Evolutionary conservation across 345 rosid genomes (phyloP).

Genomic region (Atalantia buxifolia): DNA sequence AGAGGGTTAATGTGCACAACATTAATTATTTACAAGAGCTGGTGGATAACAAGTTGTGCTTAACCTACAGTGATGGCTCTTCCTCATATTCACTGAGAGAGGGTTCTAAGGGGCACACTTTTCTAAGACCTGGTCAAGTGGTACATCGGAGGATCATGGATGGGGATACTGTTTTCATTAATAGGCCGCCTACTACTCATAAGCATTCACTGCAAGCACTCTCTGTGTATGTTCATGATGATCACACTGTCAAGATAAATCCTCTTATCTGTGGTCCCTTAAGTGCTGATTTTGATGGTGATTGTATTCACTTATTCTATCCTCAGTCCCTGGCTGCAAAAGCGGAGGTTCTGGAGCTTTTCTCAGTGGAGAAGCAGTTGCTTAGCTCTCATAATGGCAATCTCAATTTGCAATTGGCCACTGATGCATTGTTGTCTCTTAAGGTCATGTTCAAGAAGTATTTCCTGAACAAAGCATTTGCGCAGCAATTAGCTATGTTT

Average conservation of each 20-base stretch:
- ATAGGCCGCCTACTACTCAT: slow-evolving; percentile 96
- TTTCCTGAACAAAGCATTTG: slow-evolving; percentile 47
- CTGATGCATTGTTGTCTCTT: slow-evolving; percentile 71
- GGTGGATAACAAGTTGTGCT: slow-evolving; percentile 70
- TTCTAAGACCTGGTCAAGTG: slow-evolving; percentile 73
- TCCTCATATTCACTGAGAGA: slow-evolving; percentile 76
- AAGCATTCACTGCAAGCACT: slow-evolving; percentile 94
- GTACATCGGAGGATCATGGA: slow-evolving; percentile 90
- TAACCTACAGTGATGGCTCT: slow-evolving; percentile 74
- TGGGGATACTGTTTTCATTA: slow-evolving; percentile 86
- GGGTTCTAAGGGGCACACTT: slow-evolving; percentile 88
- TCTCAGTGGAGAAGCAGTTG: slow-evolving; percentile 88
- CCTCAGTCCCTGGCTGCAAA: slow-evolving; percentile 91
- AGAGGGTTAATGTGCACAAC: slow-evolving; percentile 74
- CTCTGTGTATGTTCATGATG: slow-evolving; percentile 85
- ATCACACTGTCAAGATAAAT: slow-evolving; percentile 89
- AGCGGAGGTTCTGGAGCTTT: slow-evolving; percentile 92
- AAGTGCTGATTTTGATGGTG: slow-evolving; percentile 98
- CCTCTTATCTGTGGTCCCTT: slow-evolving; percentile 90
- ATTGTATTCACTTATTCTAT: slow-evolving; percentile 87
- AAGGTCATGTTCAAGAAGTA: slow-evolving; percentile 53
- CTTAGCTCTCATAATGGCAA: slow-evolving; percentile 90
- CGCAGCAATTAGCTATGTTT: slow-evolving; percentile 79
- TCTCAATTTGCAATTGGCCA: slow-evolving; percentile 68
- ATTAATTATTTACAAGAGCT: slow-evolving; percentile 55